Conservation (phyloP, 495 filamentous ascomycete genomes). For the Podospora anserina region DNA sequence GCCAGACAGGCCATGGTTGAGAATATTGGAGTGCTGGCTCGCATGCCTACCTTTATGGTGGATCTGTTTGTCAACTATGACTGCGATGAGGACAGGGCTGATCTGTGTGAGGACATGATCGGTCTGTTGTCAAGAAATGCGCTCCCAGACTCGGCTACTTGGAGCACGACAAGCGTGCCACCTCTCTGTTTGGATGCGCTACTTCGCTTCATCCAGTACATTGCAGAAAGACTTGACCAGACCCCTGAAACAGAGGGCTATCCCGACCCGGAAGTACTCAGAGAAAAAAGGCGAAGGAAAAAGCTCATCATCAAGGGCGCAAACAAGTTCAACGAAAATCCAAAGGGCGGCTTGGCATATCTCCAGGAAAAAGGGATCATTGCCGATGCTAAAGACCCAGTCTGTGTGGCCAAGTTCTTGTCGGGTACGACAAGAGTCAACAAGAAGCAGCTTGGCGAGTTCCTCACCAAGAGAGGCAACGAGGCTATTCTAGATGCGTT, state of each 20-base stretch:
- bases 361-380: constrained; percentile 82
- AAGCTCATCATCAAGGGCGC: constrained; percentile 84
- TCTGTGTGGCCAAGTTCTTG: constrained; percentile 73
- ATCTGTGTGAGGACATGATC: constrained; percentile 93
- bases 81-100: constrained; percentile 86
- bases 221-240: constrained; percentile 81
- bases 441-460: constrained; percentile 89
- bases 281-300: constrained; percentile 71
- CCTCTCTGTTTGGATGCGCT: constrained; percentile 91
- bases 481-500: constrained; percentile 78
- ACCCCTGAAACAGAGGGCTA: constrained; percentile 61
- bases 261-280: constrained; percentile 61
- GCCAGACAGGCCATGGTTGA: constrained; percentile 98
- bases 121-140: constrained; percentile 90
- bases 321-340: constrained; percentile 90
- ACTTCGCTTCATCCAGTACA: constrained; percentile 83
- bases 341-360: constrained; percentile 84
- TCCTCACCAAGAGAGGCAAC: constrained; percentile 83
- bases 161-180: constrained; percentile 98
- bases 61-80: constrained; percentile 98
- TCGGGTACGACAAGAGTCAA: constrained; percentile 82
- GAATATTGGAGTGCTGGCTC: constrained; percentile 82
- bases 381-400: constrained; percentile 65
- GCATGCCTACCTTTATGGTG: constrained; percentile 90
- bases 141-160: constrained; percentile 95